A percentile compares a stretch with the other conserved stretches of the same genome.
phyloP scores from a whole-genome alignment of 1,139 yeast species.

The Candida tetrigidarum region DNA sequence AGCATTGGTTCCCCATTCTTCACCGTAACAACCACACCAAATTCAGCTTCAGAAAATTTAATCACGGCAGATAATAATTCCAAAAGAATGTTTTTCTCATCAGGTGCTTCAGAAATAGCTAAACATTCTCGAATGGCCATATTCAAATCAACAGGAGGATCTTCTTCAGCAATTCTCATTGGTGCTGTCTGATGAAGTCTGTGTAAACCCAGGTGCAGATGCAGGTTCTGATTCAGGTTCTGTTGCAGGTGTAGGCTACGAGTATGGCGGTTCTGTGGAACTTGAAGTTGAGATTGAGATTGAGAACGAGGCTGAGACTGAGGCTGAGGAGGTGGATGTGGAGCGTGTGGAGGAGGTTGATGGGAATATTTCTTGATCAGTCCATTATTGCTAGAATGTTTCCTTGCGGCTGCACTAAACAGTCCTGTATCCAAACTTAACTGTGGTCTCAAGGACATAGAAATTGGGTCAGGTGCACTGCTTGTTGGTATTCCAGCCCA shows the following conservation, averaged over 20 bases:
- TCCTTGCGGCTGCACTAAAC: not conserved
- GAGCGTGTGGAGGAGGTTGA: not conserved
- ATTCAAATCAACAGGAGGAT: conserved; percentile 21
- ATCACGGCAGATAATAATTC: conserved; percentile 48
- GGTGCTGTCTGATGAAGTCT: not conserved
- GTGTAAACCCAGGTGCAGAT: too few species aligned
- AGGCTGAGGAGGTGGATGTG: too few species aligned
- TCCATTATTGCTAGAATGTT: not conserved
- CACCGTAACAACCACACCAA: conserved; percentile 47
- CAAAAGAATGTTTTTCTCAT: conserved; percentile 40
- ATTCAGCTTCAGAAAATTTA: conserved; percentile 46
- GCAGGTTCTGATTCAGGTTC: not conserved
- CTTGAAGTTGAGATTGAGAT: too few species aligned
- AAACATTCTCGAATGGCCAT: conserved; percentile 49
- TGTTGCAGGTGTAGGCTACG: too few species aligned
- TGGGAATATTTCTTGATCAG: not conserved
- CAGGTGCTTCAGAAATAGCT: conserved; percentile 52
- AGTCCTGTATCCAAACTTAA: not conserved
- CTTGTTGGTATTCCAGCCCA: conserved; percentile 35
- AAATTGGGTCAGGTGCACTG: conserved; percentile 10
- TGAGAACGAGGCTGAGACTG: too few species aligned
- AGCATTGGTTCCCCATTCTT: conserved; percentile 41
- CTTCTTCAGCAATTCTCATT: not conserved
- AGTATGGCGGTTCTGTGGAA: too few species aligned
- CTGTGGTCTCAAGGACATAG: not conserved